These are phyloP conservation scores for Hypoxylon sp. DNA, from an alignment of 2,329 filamentous ascomycete genomes.

Conservation along the genomic window DNA sequence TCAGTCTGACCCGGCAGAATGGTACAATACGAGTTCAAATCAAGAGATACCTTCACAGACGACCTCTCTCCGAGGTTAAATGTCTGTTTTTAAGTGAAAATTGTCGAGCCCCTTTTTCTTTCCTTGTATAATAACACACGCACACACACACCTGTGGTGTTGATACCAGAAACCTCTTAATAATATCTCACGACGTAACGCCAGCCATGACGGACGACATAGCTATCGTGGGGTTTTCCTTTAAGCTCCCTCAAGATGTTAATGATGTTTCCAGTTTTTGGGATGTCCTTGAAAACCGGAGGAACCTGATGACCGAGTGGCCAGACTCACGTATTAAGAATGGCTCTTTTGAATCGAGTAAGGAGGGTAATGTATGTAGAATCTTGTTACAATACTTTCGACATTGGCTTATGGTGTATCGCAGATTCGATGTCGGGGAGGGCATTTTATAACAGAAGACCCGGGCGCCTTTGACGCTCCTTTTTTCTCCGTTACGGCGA, in stretches of 20 bases:
- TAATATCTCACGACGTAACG: not conserved
- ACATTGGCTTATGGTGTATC: slow-evolving; percentile 46
- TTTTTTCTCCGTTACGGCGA: slow-evolving; percentile 58
- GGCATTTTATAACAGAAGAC: slow-evolving; percentile 56
- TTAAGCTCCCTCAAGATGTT: slow-evolving; percentile 57
- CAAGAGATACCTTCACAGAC: slow-evolving; percentile 12
- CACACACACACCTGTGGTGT: slow-evolving; percentile 6
- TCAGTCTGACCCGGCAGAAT: slow-evolving; percentile 12
- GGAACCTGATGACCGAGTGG: slow-evolving; percentile 54
- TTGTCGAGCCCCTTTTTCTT: slow-evolving; percentile 8
- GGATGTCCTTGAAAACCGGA: slow-evolving; percentile 53
- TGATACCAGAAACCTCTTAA: slow-evolving; percentile 4
- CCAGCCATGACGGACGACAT: slow-evolving; percentile 34
- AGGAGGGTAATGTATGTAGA: slow-evolving; percentile 31
- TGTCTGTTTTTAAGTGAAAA: slow-evolving; percentile 15
- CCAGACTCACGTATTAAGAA: slow-evolving; percentile 53
- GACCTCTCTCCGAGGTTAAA: slow-evolving; percentile 7
- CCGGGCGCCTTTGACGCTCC: slow-evolving; percentile 57
- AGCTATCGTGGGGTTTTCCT: slow-evolving; percentile 58
- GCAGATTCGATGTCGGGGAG: slow-evolving; percentile 46
- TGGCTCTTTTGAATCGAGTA: slow-evolving; percentile 48
- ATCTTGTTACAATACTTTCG: not conserved
- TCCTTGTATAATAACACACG: slow-evolving; percentile 12
- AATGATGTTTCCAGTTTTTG: slow-evolving; percentile 54
- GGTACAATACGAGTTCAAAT: not conserved